phyloP scores from a whole-genome alignment of 23 red algal genomes.

The Gracilaria domingensis region DNA sequence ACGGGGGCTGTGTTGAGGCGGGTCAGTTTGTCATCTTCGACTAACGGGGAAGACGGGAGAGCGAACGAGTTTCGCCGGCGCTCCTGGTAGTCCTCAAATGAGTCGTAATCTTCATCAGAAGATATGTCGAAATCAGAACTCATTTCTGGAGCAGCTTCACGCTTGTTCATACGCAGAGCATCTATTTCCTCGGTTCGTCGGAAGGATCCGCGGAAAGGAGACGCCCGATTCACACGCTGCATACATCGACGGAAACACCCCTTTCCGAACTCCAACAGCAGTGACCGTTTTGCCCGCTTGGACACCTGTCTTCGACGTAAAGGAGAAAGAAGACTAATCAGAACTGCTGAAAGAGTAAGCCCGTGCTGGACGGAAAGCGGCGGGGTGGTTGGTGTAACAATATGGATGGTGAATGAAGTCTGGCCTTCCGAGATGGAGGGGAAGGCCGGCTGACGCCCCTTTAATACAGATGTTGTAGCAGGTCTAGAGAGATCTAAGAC shows the following conservation, averaged over 20 bases:
- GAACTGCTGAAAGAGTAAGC: background rate
- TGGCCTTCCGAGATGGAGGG: no score
- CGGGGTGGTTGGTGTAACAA: no score
- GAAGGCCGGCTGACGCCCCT: no score
- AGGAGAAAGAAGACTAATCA: background rate
- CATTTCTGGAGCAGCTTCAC: background rate
- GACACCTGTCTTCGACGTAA: background rate
- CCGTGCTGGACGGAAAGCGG: background rate
- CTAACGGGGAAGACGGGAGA: background rate
- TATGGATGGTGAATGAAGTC: no score
- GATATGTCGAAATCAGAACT: background rate
- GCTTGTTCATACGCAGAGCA: background rate
- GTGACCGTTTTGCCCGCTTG: background rate
- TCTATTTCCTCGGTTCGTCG: background rate
- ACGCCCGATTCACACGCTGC: background rate
- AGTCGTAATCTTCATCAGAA: background rate
- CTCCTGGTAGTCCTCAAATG: background rate
- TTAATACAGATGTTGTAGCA: no score
- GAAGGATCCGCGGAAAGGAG: background rate
- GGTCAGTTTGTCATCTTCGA: background rate
- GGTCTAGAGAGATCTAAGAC: no score
- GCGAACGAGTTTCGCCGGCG: background rate
- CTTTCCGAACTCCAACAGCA: background rate
- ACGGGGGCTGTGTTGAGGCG: background rate
- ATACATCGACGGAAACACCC: background rate